phyloP scores from a whole-genome alignment of 176 grass and related monocot genomes.

The Eleusine coracana region DNA sequence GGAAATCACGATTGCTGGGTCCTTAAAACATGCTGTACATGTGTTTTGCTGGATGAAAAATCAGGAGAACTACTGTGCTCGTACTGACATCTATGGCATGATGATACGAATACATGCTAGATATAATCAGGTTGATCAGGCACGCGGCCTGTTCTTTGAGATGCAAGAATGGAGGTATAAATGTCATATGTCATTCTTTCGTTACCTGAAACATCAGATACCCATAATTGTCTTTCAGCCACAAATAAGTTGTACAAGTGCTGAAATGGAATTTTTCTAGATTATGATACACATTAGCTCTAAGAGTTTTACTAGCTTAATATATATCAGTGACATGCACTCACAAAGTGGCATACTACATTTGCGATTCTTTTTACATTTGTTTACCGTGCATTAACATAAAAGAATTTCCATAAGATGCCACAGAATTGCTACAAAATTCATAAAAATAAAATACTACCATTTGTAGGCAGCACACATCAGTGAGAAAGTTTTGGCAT shows the following conservation, averaged over 20 bases:
- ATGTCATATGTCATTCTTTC: slow-evolving; percentile 18
- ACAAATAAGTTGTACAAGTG: slow-evolving; percentile 14
- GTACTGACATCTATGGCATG: slow-evolving; percentile 79
- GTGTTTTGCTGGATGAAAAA: slow-evolving; percentile 98
- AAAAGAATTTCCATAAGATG: background rate
- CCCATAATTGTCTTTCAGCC: background rate
- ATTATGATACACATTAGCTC: background rate
- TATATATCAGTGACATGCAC: background rate
- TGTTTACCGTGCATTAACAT: background rate
- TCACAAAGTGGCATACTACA: background rate
- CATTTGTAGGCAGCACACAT: background rate
- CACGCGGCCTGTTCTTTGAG: slow-evolving; percentile 93
- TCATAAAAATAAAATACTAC: background rate
- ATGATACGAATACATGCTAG: slow-evolving; percentile 84
- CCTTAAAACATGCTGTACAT: slow-evolving; percentile 69
- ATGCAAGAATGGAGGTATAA: slow-evolving; percentile 93
- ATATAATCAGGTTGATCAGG: slow-evolving; percentile 81
- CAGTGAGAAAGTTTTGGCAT: background rate
- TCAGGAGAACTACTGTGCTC: slow-evolving; percentile 80
- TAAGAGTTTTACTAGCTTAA: background rate
- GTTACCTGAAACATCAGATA: slow-evolving; percentile 11
- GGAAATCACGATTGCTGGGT: slow-evolving; percentile 74
- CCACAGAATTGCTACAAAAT: background rate
- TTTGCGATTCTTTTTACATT: background rate
- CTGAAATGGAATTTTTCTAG: background rate